Evolutionary conservation across 345 rosid species (phyloP), one percentile per base, ranked within the genome.

Genomic region (Psidium friedrichsthalianum): DNA sequence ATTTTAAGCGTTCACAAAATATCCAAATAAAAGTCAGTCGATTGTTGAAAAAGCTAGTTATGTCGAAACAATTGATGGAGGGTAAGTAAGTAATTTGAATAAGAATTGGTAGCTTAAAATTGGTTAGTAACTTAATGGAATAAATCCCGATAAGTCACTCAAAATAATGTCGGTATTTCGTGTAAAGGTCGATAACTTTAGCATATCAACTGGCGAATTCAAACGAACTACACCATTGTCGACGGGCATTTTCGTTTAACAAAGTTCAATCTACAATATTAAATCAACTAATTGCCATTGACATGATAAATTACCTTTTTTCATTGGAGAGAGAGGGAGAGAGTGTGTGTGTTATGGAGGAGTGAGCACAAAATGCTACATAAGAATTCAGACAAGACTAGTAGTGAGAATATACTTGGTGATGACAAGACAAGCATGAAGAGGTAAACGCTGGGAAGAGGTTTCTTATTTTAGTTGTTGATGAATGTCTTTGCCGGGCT

Each of bases 401-500:
- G 18, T 11, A 36, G 78, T 32, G 78, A 64, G 18, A 32, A 8
- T 22, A 16, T 32, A 18, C 78, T 64, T 18, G 32, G 78, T 64
- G 78, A 69, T 15, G 42, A 64, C 32, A 20, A 16, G 76, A 64
- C 32, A 9, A 69, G 47, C 78, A 4, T 3, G 78, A 69, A 69
- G 5, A 32, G 47, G 78, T 32, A 32, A 69, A 32, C 47, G 78
- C 78, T 4, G 9, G 78, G 55, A 11, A 84, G 12, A 74, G 61
- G 44, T 27, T 58, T 40, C 8, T 51, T 14, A 64, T 86, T 74
- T 86, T 76, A 52, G 92, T 86, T 90, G 86, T 20, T 32, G 3
- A 55, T 83, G 53, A 52, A 61, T 81, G 89, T 82, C 56, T 86
- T 86, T 90, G 76, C 88, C 89, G 86, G 84, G 83, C 24, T 84